Percentiles rank a stretch among this genome's conserved stretches.
Evolutionary conservation across 805 yeast genomes (phyloP).

Genomic region (Priceomyces fermenticarens): DNA sequence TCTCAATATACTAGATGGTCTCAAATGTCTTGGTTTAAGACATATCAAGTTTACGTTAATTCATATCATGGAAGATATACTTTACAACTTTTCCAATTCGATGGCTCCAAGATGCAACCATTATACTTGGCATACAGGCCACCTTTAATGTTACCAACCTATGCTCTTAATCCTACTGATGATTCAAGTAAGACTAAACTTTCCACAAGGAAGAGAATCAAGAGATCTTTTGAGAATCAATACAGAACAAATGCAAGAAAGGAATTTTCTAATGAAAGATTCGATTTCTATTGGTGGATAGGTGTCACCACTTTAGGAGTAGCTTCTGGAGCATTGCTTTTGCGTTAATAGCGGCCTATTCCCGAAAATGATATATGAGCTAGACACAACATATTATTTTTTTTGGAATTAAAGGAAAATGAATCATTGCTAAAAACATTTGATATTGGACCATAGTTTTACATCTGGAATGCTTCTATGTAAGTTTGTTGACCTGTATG

Average conservation of each 20-base stretch:
- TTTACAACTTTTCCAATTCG: conserved; percentile 70
- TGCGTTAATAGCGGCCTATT: conserved; percentile 17
- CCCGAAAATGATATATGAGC: too few relatives aligned
- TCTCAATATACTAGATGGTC: conserved; percentile 71
- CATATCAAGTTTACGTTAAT: conserved; percentile 62
- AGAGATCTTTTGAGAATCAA: conserved; percentile 76
- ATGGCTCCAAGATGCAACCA: conserved; percentile 82
- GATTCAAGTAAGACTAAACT: conserved; percentile 32
- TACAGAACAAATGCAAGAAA: conserved; percentile 71
- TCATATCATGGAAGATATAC: conserved; percentile 80
- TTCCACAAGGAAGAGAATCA: conserved; percentile 45
- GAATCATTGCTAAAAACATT: too few relatives aligned
- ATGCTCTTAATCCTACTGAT: conserved; percentile 82
- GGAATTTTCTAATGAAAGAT: conserved; percentile 28
- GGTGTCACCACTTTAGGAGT: conserved; percentile 45
- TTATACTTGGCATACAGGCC: conserved; percentile 89
- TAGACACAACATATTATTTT: too few relatives aligned
- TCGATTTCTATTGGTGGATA: conserved; percentile 55
- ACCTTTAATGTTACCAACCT: conserved; percentile 94
- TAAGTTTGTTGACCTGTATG: too few relatives aligned
- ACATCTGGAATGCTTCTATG: too few relatives aligned
- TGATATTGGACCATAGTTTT: too few relatives aligned
- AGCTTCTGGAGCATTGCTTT: conserved; percentile 34
- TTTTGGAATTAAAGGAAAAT: too few relatives aligned
- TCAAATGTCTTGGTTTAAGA: conserved; percentile 59